Evolutionary conservation across 192 early-diverging fungal genomes (phyloP).

Genomic region (Backusella sp.): DNA sequence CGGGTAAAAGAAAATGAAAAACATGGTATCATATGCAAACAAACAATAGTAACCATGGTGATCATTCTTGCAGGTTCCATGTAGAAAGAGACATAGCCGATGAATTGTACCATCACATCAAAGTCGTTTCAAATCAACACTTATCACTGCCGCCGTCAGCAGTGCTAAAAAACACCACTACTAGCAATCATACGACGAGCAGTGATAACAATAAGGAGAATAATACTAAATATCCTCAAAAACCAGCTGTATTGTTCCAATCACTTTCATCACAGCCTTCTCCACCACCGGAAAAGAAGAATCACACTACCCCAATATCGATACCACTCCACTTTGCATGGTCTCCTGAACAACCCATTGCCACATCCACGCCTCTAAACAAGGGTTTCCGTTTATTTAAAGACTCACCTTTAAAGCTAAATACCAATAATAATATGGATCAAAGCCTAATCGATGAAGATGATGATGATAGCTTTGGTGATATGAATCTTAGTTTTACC

Average conservation of each 20-base stretch:
- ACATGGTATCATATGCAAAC: too few species aligned
- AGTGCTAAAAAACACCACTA: too few species aligned
- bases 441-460: neutral
- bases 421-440: neutral
- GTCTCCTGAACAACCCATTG: conserved; percentile 3
- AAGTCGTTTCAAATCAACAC: neutral
- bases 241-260: neutral
- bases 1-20: neutral
- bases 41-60: too few species aligned
- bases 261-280: neutral
- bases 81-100: neutral
- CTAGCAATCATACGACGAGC: neutral
- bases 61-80: neutral
- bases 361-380: neutral
- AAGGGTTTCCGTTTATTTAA: neutral
- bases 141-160: neutral
- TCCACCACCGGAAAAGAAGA: neutral
- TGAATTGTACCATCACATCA: neutral
- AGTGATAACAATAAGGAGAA: neutral
- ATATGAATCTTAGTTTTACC: neutral
- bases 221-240: neutral
- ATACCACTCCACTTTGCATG: neutral
- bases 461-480: neutral
- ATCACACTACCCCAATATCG: neutral
- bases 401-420: neutral